phyloP scores from a whole-genome alignment of 768 basidiomycete genomes.

The Amanita pallidorosea region DNA sequence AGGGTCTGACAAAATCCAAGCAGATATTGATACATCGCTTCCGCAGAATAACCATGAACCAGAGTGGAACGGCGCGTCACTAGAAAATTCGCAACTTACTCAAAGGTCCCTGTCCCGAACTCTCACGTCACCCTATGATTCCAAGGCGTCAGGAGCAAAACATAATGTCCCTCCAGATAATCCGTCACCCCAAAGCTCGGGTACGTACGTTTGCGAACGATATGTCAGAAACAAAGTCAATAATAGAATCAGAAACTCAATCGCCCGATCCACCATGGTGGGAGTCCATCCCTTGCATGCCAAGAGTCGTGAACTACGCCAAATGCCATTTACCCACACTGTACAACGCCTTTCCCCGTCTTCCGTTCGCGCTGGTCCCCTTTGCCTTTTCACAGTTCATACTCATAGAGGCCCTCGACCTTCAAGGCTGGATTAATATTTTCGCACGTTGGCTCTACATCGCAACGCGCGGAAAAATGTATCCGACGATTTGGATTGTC shows the following conservation, averaged over 20 bases:
- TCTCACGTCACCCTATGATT: no score
- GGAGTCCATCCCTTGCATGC: not conserved
- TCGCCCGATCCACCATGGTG: not conserved
- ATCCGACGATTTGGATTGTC: constrained; percentile 52
- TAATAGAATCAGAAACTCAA: no score
- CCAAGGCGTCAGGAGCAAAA: no score
- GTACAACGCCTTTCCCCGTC: constrained; percentile 47
- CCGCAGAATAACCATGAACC: not conserved
- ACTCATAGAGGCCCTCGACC: constrained; percentile 73
- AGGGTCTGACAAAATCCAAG: not conserved
- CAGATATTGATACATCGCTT: not conserved
- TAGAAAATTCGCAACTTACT: not conserved
- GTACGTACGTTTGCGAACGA: not conserved
- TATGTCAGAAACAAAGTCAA: not conserved
- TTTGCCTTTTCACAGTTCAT: constrained; percentile 96
- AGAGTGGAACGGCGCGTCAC: not conserved
- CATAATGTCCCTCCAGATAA: constrained; percentile 4
- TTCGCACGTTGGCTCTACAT: constrained; percentile 60
- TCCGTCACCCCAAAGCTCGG: not conserved
- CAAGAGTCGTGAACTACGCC: not conserved
- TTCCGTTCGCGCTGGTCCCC: constrained; percentile 76
- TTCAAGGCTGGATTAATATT: constrained; percentile 81
- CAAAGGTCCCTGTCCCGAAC: constrained; percentile 4
- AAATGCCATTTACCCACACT: constrained; percentile 44
- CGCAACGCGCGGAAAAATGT: constrained; percentile 30